Conservation (phyloP, 805 yeast species). For the Wickerhamomyces queroliae region DNA sequence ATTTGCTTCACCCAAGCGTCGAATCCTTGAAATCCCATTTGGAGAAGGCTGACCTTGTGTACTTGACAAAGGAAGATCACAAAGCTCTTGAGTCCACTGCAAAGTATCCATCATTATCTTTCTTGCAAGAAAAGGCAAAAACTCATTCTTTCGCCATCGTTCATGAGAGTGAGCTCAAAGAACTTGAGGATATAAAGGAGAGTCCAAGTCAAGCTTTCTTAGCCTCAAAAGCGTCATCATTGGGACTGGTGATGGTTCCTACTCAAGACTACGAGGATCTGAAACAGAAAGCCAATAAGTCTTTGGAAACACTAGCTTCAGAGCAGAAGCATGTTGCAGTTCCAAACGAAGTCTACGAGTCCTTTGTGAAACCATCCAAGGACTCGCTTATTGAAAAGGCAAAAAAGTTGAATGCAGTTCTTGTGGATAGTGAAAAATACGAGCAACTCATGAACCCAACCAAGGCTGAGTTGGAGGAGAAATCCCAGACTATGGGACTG, state of each 20-base stretch:
- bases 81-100: neutral
- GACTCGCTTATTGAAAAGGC: conserved; percentile 5
- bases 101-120: neutral
- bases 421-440: conserved; percentile 3
- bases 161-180: conserved; percentile 4
- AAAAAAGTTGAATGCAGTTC: neutral
- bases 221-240: conserved; percentile 1
- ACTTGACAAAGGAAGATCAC: neutral
- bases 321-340: conserved; percentile 18
- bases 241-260: conserved; percentile 8
- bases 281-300: conserved; percentile 5
- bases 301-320: conserved; percentile 18
- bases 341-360: conserved; percentile 6
- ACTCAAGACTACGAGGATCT: conserved; percentile 7
- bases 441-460: conserved; percentile 4
- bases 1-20: conserved; percentile 1
- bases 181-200: neutral
- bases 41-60: neutral
- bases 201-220: conserved; percentile 8
- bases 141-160: conserved; percentile 2
- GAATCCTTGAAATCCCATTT: conserved; percentile 23
- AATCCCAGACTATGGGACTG: conserved; percentile 5
- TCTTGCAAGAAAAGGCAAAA: conserved; percentile 2
- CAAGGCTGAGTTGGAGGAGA: conserved; percentile 2
- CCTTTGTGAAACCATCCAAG: conserved; percentile 5